Evolutionary conservation across 192 early-diverging fungal species (phyloP), one percentile per base, ranked within the genome.

Genomic region (Phycomyces blakesleeanus): DNA sequence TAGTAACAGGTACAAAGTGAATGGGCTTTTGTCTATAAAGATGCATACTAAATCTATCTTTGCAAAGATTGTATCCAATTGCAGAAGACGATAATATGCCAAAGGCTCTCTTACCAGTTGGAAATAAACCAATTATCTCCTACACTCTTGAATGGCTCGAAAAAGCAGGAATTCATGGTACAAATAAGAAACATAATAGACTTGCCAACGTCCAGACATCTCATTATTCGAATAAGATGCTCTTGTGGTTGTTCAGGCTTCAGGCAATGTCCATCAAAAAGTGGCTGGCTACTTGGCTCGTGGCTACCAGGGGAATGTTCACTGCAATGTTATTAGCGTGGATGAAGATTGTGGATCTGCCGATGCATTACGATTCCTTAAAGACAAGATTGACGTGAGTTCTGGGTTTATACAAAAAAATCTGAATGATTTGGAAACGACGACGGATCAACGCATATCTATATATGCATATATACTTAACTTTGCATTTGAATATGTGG

Each of bases 121-220:
- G 89, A 1, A 96, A 96, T 71, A 89, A 90, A 70, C 97, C 97
- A 55, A 93, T 98, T 87, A 85, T 99, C 64, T 86, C 88, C 67
- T 95, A 99, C 69, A 86, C 88, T 21, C 78, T 99, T 47, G 85
- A 96, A 59, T 98, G 97, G 96, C 81, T 99, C 3, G 94, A 97
- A 69, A 77, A 80, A 40, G 91, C 94, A 14, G 87, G 87, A 56
- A 84, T 95, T 49, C 51, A 51, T 60, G 72, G 72, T 74, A 60
- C 44, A 47, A 47, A n/a, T n/a, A 3, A 47, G 12, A 47, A 47
- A 47, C 11, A 47, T n/a, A 12, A 47, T 10, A 14, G 40, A 10
- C 8, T 41, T 10, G 12, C 18, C 11, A 47, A n/a, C 44, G 18
- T 47, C 18, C 44, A 37, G n/a, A 40, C 24, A 24, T 16, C 29